Evolutionary conservation across 192 early-diverging fungal species (phyloP).

Genomic region (Coemansia sp.): DNA sequence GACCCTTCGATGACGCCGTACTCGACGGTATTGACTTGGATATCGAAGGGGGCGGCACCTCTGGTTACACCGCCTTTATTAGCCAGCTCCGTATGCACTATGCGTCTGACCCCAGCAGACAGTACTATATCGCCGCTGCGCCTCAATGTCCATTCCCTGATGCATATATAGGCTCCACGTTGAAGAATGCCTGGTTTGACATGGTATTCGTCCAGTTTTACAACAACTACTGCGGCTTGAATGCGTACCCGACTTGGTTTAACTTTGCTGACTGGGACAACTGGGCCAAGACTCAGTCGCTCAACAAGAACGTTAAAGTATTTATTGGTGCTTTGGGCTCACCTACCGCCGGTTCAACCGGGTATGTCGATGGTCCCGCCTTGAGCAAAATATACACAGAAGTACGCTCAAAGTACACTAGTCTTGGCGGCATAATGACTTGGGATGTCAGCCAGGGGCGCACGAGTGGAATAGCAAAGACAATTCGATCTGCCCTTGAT

Average conservation of each 20-base stretch:
- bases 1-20: conserved; percentile 63
- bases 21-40: conserved; percentile 69
- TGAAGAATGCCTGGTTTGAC: conserved; percentile 67
- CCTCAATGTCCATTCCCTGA: conserved; percentile 56
- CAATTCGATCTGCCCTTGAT: conserved; percentile 31
- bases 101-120: conserved; percentile 44
- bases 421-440: conserved; percentile 72
- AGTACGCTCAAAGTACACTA: conserved; percentile 54
- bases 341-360: conserved; percentile 56
- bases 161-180: conserved; percentile 56
- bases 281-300: conserved; percentile 61
- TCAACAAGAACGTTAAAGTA: conserved; percentile 63
- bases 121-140: conserved; percentile 63
- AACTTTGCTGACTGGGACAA: conserved; percentile 67
- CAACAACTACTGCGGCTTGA: conserved; percentile 69
- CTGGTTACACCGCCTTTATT: conserved; percentile 59
- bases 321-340: conserved; percentile 63
- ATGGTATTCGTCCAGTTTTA: conserved; percentile 72
- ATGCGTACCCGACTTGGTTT: conserved; percentile 51
- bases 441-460: conserved; percentile 59
- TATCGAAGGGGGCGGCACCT: conserved; percentile 56
- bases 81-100: conserved; percentile 56
- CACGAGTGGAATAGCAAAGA: conserved; percentile 34
- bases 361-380: conserved; percentile 49
- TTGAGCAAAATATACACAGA: conserved; percentile 47